phyloP scores from a whole-genome alignment of 345 rosid genomes.

The Gossypium raimondii region DNA sequence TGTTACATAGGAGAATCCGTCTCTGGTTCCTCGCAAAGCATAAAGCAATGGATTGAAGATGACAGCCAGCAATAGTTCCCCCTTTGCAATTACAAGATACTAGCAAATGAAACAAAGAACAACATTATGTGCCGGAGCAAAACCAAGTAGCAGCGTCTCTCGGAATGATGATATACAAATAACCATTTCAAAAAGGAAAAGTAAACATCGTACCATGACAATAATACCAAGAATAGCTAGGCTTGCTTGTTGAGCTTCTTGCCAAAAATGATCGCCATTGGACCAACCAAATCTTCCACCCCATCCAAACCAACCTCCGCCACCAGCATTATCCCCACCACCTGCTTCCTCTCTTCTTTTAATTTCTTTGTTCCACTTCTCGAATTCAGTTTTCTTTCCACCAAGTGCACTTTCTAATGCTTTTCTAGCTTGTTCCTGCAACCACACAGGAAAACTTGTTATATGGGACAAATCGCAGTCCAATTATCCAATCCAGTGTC shows the following conservation, averaged over 20 bases:
- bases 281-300: constrained; percentile 75
- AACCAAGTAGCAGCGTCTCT: not conserved
- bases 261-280: constrained; percentile 70
- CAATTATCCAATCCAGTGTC: too few relatives aligned
- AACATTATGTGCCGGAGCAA: not conserved
- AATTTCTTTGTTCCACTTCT: constrained; percentile 82
- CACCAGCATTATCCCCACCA: constrained; percentile 19
- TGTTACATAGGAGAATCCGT: constrained; percentile 42
- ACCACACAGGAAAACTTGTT: not conserved
- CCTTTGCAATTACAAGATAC: constrained; percentile 74
- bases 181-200: not conserved
- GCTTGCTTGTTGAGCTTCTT: constrained; percentile 59
- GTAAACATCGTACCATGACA: constrained; percentile 46
- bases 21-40: constrained; percentile 66
- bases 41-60: constrained; percentile 68
- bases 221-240: constrained; percentile 62
- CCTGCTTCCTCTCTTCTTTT: constrained; percentile 79
- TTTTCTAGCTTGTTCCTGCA: constrained; percentile 82
- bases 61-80: constrained; percentile 60
- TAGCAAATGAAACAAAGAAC: constrained; percentile 29
- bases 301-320: constrained; percentile 76
- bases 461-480: too few relatives aligned
- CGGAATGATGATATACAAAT: not conserved
- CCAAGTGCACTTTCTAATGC: constrained; percentile 88
- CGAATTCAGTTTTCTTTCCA: constrained; percentile 79